A percentile compares a stretch with the other conserved stretches of the same genome.
Conservation (phyloP, 2,329 filamentous ascomycete species). For the Didymella exigua region DNA sequence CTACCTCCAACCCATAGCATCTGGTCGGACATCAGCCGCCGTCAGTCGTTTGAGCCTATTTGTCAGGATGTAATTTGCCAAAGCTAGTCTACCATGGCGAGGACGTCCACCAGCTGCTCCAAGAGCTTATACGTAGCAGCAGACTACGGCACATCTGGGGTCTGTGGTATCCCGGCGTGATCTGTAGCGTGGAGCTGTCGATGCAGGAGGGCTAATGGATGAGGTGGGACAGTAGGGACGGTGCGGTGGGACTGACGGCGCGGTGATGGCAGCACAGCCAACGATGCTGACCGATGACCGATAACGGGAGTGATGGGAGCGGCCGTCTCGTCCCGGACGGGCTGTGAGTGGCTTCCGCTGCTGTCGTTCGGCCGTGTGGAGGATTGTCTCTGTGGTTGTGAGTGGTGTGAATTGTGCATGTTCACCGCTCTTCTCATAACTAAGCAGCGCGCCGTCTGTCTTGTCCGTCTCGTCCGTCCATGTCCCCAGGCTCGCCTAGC, state of each 20-base stretch:
- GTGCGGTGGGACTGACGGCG: no score
- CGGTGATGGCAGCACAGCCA: neutral
- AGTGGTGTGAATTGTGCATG: neutral
- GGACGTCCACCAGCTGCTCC: neutral
- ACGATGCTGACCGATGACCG: neutral
- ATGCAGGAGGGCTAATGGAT: neutral
- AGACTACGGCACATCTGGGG: neutral
- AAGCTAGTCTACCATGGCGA: neutral
- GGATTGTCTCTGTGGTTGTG: neutral
- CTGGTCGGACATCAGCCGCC: neutral
- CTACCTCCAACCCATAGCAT: neutral
- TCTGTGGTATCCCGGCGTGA: conserved; percentile 6
- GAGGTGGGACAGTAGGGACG: neutral
- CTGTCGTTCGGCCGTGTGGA: conserved; percentile 1
- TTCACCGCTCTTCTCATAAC: conserved; percentile 2
- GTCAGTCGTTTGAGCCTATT: neutral
- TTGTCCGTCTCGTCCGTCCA: neutral
- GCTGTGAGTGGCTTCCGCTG: conserved; percentile 2
- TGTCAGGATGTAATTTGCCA: neutral
- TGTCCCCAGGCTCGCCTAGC: neutral
- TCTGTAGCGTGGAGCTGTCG: neutral
- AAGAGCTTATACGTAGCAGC: neutral
- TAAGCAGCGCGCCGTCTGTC: neutral
- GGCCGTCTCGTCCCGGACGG: neutral
- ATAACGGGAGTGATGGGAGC: conserved; percentile 2